Evolutionary conservation across 2,329 filamentous ascomycete species (phyloP).

Genomic region (Fusarium begoniae): DNA sequence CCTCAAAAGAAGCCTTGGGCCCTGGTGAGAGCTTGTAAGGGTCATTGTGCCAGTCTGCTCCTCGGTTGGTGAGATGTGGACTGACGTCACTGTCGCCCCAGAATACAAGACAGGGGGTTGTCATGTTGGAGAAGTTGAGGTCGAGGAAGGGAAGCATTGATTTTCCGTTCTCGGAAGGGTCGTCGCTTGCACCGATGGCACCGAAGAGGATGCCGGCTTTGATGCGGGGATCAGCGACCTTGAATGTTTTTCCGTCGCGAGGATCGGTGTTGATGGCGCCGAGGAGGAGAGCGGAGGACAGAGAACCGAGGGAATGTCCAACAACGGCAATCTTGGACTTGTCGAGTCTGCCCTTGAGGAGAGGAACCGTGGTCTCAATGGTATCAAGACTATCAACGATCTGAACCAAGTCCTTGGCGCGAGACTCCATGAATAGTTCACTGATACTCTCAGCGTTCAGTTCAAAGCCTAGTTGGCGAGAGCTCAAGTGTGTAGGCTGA

Average conservation of each 20-base stretch:
- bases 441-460: conserved; percentile 4
- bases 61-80: conserved; percentile 34
- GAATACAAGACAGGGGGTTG: conserved; percentile 30
- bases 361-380: conserved; percentile 35
- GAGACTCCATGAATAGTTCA: conserved; percentile 35
- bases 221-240: conserved; percentile 31
- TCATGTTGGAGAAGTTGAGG: conserved; percentile 35
- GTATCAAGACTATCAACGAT: conserved; percentile 38
- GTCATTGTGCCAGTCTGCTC: conserved; percentile 40
- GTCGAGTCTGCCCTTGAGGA: conserved; percentile 38
- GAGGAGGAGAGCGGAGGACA: conserved; percentile 30
- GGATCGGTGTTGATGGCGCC: conserved; percentile 39
- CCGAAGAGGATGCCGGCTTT: conserved; percentile 42
- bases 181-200: conserved; percentile 28
- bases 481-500: conserved; percentile 42
- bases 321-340: conserved; percentile 34
- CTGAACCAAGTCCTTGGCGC: conserved; percentile 32
- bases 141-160: conserved; percentile 33
- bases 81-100: conserved; percentile 38
- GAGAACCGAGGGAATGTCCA: conserved; percentile 39
- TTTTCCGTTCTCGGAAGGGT: conserved; percentile 16
- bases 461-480: conserved; percentile 18
- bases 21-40: conserved; percentile 29
- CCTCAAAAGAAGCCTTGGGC: conserved; percentile 30
- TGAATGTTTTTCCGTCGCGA: conserved; percentile 18